phyloP scores from a whole-genome alignment of 2,329 filamentous ascomycete genomes.

The Fusarium lateritium region DNA sequence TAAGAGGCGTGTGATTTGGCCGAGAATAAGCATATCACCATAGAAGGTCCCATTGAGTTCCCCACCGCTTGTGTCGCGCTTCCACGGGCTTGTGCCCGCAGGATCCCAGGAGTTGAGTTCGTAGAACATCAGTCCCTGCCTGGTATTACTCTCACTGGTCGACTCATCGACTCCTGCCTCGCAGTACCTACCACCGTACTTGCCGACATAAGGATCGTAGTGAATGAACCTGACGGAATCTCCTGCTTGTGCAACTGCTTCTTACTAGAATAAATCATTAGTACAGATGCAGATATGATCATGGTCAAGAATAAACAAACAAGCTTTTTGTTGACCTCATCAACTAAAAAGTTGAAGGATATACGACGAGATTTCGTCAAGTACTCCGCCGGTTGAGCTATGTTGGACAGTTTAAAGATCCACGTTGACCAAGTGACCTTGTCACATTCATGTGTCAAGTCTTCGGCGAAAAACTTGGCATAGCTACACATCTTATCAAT shows the following conservation, averaged over 20 bases:
- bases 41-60: slow-evolving; percentile 23
- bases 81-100: slow-evolving; percentile 11
- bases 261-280: neutral
- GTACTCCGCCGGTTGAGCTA: neutral
- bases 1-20: slow-evolving; percentile 5
- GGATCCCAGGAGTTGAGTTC: slow-evolving; percentile 24
- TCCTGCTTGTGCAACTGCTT: slow-evolving; percentile 11
- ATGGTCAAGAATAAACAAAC: neutral
- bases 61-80: neutral
- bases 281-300: neutral
- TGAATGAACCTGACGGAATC: neutral
- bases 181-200: slow-evolving; percentile 11
- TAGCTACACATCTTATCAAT: too few relatives aligned
- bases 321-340: neutral
- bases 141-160: slow-evolving; percentile 6
- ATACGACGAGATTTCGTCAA: neutral
- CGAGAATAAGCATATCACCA: slow-evolving; percentile 25
- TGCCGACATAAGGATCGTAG: slow-evolving; percentile 5
- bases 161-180: slow-evolving; percentile 22
- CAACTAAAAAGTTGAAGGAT: slow-evolving; percentile 1
- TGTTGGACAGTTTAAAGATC: neutral
- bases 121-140: slow-evolving; percentile 18
- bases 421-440: too few relatives aligned
- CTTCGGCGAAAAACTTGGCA: too few relatives aligned
- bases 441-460: too few relatives aligned